Evolutionary conservation across 192 early-diverging fungal species (phyloP), one percentile per base, ranked within the genome.

Genomic region (Cladochytrium replicatum): DNA sequence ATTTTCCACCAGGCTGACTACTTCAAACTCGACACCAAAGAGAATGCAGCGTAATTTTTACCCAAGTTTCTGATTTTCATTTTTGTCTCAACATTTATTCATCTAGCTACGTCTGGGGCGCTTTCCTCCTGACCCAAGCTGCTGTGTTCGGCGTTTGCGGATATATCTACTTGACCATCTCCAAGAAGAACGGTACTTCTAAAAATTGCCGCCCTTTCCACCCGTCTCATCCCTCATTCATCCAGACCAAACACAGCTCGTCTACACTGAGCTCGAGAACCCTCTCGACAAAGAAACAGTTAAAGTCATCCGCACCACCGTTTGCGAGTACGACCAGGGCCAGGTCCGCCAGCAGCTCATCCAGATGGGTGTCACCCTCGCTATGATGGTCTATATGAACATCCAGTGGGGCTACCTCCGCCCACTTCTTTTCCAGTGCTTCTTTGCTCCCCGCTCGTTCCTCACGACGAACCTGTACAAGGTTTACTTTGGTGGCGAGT

Each of bases 401-500:
- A 87, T 84, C 69, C 81, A 90, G 64, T 91, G 81, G 54, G 81
- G 82, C 22, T 91, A 89, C 48, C 73, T 88, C 34, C 86, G 91
- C 54, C 93, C 93, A 4, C 63, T 97, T 31, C 64, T 93, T 13
- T 71, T 93, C 55, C 93, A 97, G 69, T 76, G 79, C 11, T 66
- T 93, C 47, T 57, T 97, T 26, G 85, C 83, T 2, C 52, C 87
- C 58, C 77, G 83, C 58, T 80, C 77, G 43, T 59, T 87, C 42
- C 71, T 79, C 46, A 69, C 69, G 49, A 79, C 74, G 54, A 84
- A 76, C 64, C 65, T 87, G 22, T 80, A 89, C 44, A 75, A 82
- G 65, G 78, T 97, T 64, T 78, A 92, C 56, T 29, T 92, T 29
- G 71, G 85, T 58, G 77, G 81, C 31, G 67, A 83, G 61, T 63